Base-by-base conservation (phyloP, 2,329 filamentous ascomycete species). In the Alternaria ventricosa region DNA sequence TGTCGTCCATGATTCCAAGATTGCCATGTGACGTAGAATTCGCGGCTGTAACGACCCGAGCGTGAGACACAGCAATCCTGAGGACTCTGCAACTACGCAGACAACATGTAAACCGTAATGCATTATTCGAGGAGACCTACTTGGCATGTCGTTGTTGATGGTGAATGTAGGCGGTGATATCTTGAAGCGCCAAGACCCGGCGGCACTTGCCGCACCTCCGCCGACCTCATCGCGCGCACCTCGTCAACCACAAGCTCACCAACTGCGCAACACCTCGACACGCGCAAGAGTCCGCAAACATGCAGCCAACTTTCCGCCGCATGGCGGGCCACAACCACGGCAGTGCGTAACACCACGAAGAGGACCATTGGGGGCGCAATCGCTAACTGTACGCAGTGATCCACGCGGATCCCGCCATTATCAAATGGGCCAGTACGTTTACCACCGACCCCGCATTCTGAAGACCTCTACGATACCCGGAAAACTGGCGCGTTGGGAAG, bases 381-480 rank as follows among this genome's bases (percentile, higher is more conserved):
- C 55, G 70, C 75, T 77, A 69, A 78, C 69, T 23, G 33, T 28
- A 57, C 25, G 41, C 73, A 86, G 84, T 80, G 65, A 74, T 86
- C 73, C 79, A 82, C 71, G 79, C 83, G 78, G 85, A 87, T 79
- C 87, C 87, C 71, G 86, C 86, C 70, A 76, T 87, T 78, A 81
- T 84, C 78, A 84, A 84, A 84, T 87, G 85, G 82, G 80, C 79
- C 78, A 81, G 80, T 85, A 82, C 73, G 79, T 78, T 67, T 80
- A 79, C 81, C 65, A 74, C 80, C 72, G 71, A 79, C 70, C 76
- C 80, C 49, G 13, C 75, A 36, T 6, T 4, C 13, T 15, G 8
- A 9, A 43, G 44, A 47, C 6, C n/a, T 20, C 30, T 13, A 12
- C 8, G 13, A 8, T 12, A 53, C 23, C 12, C 10, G 15, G 25